Evolutionary conservation across 2,329 filamentous ascomycete genomes (phyloP), one percentile per base, ranked within the genome.

Genomic region (Aspergillus costaricaensis): DNA sequence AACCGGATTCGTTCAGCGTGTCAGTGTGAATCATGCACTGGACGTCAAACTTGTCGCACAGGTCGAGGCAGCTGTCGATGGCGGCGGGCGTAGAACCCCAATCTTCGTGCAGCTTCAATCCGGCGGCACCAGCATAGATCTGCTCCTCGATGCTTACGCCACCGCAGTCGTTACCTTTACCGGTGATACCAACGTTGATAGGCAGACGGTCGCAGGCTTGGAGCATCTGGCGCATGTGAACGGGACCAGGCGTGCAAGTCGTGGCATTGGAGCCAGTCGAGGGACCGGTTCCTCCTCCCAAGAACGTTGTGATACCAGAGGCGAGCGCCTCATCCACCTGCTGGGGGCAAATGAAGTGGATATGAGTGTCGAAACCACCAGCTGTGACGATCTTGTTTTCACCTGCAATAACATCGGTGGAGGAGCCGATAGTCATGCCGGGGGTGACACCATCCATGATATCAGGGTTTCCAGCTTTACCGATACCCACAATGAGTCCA

Each of bases 391-490:
- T 97, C 79, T 91, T 91, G 68, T 90, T 88, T 78, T 98, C 94
- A 14, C 87, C 93, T 17, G 94, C 92, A 72, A 98, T 88, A 21
- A 97, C 91, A 80, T 98, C 94, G 0, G 94, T 98, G 67, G 90
- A 91, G 64, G 88, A 89, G 10, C 94, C 94, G 9, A 97, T 86
- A 1, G 96, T 80, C 87, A 98, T 87, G 58, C 87, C 83, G 0
- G 86, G 82, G 61, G 89, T 82, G 6, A 98, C 91, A 4, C 91
- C 91, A 32, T 95, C 89, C 94, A 97, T 97, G 50, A 96, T 87
- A 77, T 98, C 94, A n/a, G 94, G 94, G 70, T 97, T 98, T 19
- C 94, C 94, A 15, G 94, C 92, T 78, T 98, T 97, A 61, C 94
- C 94, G 67, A 98, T 94, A 0, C 87, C 94, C 27, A 89, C 88